These are phyloP conservation scores for Cucurbitaria berberidis DNA, from an alignment of 2,329 filamentous ascomycete species.

Conservation along the genomic window DNA sequence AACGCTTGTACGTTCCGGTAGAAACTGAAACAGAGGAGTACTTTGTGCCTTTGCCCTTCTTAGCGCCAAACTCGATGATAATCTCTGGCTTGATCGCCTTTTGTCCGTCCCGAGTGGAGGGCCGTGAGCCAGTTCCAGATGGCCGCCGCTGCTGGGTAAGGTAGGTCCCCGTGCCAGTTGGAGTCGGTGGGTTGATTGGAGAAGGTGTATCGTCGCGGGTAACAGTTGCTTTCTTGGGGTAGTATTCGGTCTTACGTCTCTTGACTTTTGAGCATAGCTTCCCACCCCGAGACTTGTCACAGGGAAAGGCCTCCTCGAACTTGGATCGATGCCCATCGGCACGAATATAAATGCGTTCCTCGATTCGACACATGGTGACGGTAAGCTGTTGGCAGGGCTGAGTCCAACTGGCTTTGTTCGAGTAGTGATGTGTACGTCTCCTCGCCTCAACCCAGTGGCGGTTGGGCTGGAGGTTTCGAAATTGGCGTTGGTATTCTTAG, in stretches of 20 bases:
- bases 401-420: background rate
- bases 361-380: slow-evolving; percentile 41
- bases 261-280: slow-evolving; percentile 35
- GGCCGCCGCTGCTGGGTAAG: slow-evolving; percentile 32
- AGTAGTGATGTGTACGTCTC: background rate
- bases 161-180: slow-evolving; percentile 31
- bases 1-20: slow-evolving; percentile 29
- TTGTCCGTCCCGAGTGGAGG: slow-evolving; percentile 32
- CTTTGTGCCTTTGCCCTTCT: slow-evolving; percentile 34
- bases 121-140: slow-evolving; percentile 29
- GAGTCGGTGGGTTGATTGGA: slow-evolving; percentile 42
- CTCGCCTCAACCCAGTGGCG: slow-evolving; percentile 18
- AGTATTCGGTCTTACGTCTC: slow-evolving; percentile 32
- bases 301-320: slow-evolving; percentile 34
- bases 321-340: slow-evolving; percentile 31
- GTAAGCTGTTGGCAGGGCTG: background rate
- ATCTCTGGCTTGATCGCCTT: slow-evolving; percentile 35
- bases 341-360: slow-evolving; percentile 38
- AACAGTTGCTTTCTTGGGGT: slow-evolving; percentile 15
- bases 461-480: slow-evolving; percentile 17
- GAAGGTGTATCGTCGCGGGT: slow-evolving; percentile 37
- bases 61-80: slow-evolving; percentile 35
- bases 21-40: slow-evolving; percentile 28
- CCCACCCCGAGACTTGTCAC: slow-evolving; percentile 29
- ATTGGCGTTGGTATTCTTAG: slow-evolving; percentile 14